Percentiles rank a stretch among this genome's conserved stretches.
These are phyloP conservation scores for Xylaria digitata DNA, from an alignment of 2,329 filamentous ascomycete genomes.

Conservation along the genomic window DNA sequence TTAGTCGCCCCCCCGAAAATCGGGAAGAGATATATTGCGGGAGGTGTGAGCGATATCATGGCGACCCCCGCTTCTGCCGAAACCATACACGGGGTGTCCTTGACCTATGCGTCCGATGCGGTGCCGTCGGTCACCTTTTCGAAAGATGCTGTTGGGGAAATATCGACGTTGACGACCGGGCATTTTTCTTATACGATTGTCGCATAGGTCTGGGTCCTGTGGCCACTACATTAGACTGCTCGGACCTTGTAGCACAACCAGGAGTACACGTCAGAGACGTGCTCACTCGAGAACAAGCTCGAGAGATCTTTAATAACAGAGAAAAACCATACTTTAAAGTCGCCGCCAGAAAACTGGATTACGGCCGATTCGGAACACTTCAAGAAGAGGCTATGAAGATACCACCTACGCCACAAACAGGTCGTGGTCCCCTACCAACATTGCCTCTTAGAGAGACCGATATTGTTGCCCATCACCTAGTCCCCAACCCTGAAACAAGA, in stretches of 20 bases:
- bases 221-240: neutral
- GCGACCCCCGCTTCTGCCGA: neutral
- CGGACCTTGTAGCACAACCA: neutral
- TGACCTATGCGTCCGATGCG: neutral
- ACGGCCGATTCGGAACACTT: neutral
- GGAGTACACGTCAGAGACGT: constrained; percentile 1
- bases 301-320: neutral
- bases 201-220: neutral
- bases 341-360: neutral
- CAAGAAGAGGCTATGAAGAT: constrained; percentile 1
- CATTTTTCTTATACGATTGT: neutral
- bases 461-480: too few species aligned
- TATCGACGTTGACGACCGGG: neutral
- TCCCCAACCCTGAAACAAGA: too few species aligned
- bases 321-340: neutral
- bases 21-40: neutral
- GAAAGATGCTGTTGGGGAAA: constrained; percentile 3
- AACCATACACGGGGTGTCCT: neutral
- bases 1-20: neutral
- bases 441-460: too few species aligned
- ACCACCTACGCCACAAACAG: neutral
- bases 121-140: neutral
- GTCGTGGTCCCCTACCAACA: neutral
- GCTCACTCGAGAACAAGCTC: neutral
- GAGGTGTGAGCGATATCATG: neutral